Base-by-base conservation (phyloP, 768 basidiomycete genomes). In the Tylopilus subfusipes region DNA sequence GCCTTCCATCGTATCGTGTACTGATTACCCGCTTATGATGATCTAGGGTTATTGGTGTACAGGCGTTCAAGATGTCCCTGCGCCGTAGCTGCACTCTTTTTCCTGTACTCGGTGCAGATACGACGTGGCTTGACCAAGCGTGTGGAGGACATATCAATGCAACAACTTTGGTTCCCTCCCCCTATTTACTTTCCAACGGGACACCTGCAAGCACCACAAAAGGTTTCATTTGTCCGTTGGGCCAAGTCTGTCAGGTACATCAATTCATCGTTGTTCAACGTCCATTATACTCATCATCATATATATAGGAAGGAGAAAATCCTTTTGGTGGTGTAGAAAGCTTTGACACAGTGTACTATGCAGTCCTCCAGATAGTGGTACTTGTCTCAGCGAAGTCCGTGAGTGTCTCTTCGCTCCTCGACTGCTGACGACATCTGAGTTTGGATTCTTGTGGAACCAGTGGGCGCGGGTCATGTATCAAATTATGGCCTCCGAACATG, bases 401-500 rank as follows among this genome's bases (percentile, higher is more conserved):
- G 64, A 50, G 86, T 74, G 25, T 21, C 19, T 58, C n/a, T n/a
- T n/a, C 13, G 33, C 52, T 48, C 30, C 13, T 22, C 16, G 10
- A n/a, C 13, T 2, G 22, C 22, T 19, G 24, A 56, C 5, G 30
- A 50, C 12, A 47, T 43, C 47, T 60, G 19, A 59, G 49, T 38
- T 25, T 1, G 10, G 24, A 38, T 27, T 4, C 25, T 33, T 19
- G 39, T 29, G 2, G 34, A 14, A 36, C 21, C 53, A 90, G 86
- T 91, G 88, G 89, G 75, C 87, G 9, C 72, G 79, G 1, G 70
- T 90, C 57, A 96, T 97, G 94, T 97, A 96, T 69, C 63, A 71
- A 14, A 85, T 90, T 76, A 89, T 97, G 67, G 90, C 93, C 62
- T 78, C 93, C 1, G 96, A 98, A 65, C 95, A 86, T 71, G 90